Evolutionary conservation across 148 eudicot genomes (phyloP).

Genomic region (Spergularia bocconei): DNA sequence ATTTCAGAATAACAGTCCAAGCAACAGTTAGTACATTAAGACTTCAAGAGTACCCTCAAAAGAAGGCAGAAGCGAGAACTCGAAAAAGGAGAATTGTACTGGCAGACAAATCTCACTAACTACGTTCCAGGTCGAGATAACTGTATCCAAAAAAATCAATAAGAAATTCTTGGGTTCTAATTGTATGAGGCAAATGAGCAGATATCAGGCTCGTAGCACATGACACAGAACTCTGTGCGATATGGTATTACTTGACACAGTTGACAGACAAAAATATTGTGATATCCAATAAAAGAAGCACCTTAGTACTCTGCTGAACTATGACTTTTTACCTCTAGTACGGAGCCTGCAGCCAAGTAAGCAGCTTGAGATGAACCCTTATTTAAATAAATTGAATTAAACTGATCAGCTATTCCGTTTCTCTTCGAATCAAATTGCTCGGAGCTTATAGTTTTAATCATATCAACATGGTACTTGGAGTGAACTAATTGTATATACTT

Average conservation of each 20-base stretch:
- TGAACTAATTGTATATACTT: slow-evolving; percentile 71
- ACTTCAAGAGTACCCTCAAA: not conserved
- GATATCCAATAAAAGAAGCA: slow-evolving; percentile 6
- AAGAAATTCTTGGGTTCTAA: not conserved
- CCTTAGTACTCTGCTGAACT: slow-evolving; percentile 5
- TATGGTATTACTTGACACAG: not conserved
- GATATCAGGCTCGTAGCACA: not conserved
- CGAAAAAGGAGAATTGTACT: not conserved
- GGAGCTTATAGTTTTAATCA: slow-evolving; percentile 74
- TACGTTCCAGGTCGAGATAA: not conserved
- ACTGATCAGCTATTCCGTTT: slow-evolving; percentile 47
- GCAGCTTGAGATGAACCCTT: slow-evolving; percentile 92
- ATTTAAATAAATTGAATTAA: slow-evolving; percentile 79
- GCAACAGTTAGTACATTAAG: not conserved
- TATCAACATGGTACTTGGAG: slow-evolving; percentile 60
- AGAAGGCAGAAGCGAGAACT: not conserved
- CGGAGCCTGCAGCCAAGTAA: slow-evolving; percentile 90
- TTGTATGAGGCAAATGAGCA: not conserved
- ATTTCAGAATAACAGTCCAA: not conserved
- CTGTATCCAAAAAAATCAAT: not conserved
- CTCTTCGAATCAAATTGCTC: slow-evolving; percentile 44
- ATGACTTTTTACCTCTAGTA: slow-evolving; percentile 58
- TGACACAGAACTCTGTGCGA: not conserved
- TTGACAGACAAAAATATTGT: not conserved
- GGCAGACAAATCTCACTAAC: not conserved